A percentile compares a stretch with the other conserved stretches of the same genome.
Evolutionary conservation across 208 protist genomes (phyloP).

Genomic region (Perkinsela sp.): DNA sequence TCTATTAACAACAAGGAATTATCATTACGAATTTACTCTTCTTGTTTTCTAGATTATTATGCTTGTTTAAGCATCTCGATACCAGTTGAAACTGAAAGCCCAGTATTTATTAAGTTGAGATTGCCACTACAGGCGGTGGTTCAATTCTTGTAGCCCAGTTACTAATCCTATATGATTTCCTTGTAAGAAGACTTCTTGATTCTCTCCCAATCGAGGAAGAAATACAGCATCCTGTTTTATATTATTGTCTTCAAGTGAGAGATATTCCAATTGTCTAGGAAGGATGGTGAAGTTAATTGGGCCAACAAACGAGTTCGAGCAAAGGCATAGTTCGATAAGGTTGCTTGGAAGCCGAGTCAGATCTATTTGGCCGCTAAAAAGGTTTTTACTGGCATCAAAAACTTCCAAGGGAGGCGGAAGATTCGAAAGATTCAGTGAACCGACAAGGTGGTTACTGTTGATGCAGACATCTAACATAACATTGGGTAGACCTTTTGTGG

Average conservation of each 20-base stretch:
- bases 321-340: background rate
- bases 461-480: background rate
- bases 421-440: background rate
- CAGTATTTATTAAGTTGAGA: too few species aligned
- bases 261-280: background rate
- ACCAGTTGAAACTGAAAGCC: too few species aligned
- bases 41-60: too few species aligned
- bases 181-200: background rate
- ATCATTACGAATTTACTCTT: too few species aligned
- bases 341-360: background rate
- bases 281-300: background rate
- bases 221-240: background rate
- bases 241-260: background rate
- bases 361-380: background rate
- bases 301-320: background rate
- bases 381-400: background rate
- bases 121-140: too few species aligned
- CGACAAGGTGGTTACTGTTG: background rate
- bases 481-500: background rate
- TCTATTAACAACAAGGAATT: too few species aligned
- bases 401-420: background rate
- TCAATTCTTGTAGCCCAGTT: too few species aligned
- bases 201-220: background rate
- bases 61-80: too few species aligned
- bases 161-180: background rate